phyloP scores from a whole-genome alignment of 345 rosid genomes.

The Carallia pectinifolia region DNA sequence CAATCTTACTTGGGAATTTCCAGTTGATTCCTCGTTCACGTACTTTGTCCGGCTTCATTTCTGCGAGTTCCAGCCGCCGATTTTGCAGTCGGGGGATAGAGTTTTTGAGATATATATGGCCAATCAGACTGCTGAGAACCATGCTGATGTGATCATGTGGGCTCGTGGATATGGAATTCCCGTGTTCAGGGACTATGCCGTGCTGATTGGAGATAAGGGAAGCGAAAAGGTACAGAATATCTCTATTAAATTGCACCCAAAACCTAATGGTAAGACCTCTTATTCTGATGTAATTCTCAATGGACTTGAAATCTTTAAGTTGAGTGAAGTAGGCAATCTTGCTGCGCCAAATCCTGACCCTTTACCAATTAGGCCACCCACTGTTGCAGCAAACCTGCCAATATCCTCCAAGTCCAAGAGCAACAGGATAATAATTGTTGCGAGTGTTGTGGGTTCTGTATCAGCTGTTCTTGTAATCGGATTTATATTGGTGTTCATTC shows the following conservation, averaged over 20 bases:
- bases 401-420: not conserved
- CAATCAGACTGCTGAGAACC: not conserved
- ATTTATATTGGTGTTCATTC: not conserved
- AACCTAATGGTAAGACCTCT: not conserved
- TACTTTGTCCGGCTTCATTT: conserved; percentile 40
- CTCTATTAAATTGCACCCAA: not conserved
- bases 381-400: not conserved
- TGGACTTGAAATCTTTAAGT: conserved; percentile 21
- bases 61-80: conserved; percentile 17
- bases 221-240: not conserved
- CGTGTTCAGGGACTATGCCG: conserved; percentile 2
- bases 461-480: not conserved
- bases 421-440: not conserved
- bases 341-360: conserved; percentile 8
- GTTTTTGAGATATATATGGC: conserved; percentile 14
- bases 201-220: not conserved
- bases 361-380: not conserved
- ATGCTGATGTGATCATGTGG: conserved; percentile 9
- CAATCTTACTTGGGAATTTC: conserved; percentile 30
- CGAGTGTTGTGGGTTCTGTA: not conserved
- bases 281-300: conserved; percentile 11
- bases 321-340: conserved; percentile 1
- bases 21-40: conserved; percentile 24
- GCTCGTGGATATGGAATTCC: conserved; percentile 2
- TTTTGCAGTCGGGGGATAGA: not conserved